Conservation (phyloP, 2,329 filamentous ascomycete species). For the Trichophaea hybrida region DNA sequence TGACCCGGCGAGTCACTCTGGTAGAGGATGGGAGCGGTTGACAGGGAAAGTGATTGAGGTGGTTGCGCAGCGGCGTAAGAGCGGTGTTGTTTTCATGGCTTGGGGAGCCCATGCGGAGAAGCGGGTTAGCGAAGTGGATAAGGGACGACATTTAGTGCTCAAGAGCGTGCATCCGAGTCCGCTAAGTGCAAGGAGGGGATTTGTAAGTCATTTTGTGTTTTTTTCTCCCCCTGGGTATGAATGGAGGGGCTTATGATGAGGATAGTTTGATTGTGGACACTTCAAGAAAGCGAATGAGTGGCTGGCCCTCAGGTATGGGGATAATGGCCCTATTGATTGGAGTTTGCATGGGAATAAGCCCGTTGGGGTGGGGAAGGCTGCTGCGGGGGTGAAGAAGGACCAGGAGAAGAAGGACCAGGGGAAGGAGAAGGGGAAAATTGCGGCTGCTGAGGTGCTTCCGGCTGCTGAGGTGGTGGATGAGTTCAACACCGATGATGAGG, state of each 20-base stretch:
- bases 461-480: conserved; percentile 5
- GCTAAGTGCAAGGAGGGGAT: conserved; percentile 69
- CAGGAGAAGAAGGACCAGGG: background rate
- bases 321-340: conserved; percentile 77
- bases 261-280: conserved; percentile 60
- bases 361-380: background rate
- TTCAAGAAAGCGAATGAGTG: conserved; percentile 75
- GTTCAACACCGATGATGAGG: conserved; percentile 14
- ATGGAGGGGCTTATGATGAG: background rate
- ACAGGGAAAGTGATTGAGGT: conserved; percentile 85
- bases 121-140: conserved; percentile 54
- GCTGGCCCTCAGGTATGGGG: conserved; percentile 63
- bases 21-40: conserved; percentile 82
- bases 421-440: background rate
- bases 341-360: conserved; percentile 32
- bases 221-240: background rate
- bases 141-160: conserved; percentile 62
- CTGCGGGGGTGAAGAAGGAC: background rate
- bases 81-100: conserved; percentile 84
- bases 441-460: background rate
- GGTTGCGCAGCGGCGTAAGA: conserved; percentile 59
- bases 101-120: conserved; percentile 81
- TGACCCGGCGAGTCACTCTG: conserved; percentile 71
- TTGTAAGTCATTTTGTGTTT: conserved; percentile 37
- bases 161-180: conserved; percentile 85